Evolutionary conservation across 73 alveolate genomes (phyloP), one percentile per base, ranked within the genome.

Genomic region (Paramecium tetraurelia): DNA sequence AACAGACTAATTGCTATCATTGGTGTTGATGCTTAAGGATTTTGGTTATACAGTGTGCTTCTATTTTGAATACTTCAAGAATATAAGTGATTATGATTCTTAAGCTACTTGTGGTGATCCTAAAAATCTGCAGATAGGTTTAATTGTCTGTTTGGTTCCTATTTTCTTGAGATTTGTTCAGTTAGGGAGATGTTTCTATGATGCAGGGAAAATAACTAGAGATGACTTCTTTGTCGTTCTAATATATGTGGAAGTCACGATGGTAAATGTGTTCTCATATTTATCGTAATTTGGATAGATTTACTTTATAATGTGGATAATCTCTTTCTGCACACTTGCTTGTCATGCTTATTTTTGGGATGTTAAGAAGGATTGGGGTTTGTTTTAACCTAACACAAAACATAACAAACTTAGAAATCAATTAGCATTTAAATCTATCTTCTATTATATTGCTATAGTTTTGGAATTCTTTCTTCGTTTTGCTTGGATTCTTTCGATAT

Each of bases 361-460:
- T 80, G 24, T 80, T 6, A 41, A 24, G 18, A 80, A 80, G 57
- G 90, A 80, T 80, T 80, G 90, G 90, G 90, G 90, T 27, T 46
- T 80, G 21, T 48, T 80, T 41, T 33, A 80, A 22, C 12, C 2
- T 0, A 75, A 40, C 9, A 14, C 63, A 33, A 44, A 80, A 20
- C 7, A 46, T 22, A 24, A n/a, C 12, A 4, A 24, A 44, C 57
- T 80, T 38, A 80, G 90, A 80, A 48, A 43, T 20, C 24, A 40
- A 46, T 2, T 80, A 44, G 90, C 90, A 40, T 80, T 41, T 48
- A 24, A 40, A 44, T 46, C 76, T 11, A 80, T 80, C 1, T 41
- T 24, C 10, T 80, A 80, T 44, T 80, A 80, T 48, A 43, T 40
- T 14, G 90, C 50, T 10, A 44, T 80, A 11, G 22, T 22, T 24